A percentile compares a stretch with the other conserved stretches of the same genome.
phyloP scores from a whole-genome alignment of 1,284 basidiomycete species.

The Taiwanofungus camphoratus region DNA sequence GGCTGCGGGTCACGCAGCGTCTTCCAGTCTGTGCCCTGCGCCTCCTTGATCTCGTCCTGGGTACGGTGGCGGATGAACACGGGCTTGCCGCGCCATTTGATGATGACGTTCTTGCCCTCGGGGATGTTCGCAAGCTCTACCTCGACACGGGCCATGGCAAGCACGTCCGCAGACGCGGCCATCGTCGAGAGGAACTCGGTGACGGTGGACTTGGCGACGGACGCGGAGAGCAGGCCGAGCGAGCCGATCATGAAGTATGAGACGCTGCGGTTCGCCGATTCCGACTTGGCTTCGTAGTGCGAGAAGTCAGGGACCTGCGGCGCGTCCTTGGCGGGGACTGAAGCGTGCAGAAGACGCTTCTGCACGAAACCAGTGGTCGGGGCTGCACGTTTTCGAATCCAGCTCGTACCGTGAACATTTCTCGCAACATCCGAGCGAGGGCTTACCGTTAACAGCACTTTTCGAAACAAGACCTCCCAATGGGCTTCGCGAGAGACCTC shows the following conservation, averaged over 20 bases:
- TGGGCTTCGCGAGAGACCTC: constrained; percentile 45
- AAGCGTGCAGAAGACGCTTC: constrained; percentile 72
- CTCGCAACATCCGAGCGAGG: not conserved
- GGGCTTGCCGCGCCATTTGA: constrained; percentile 99
- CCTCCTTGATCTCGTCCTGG: constrained; percentile 89
- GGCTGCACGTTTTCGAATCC: no score
- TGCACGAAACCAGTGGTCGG: constrained; percentile 50
- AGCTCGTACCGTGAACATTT: no score
- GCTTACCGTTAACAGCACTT: constrained; percentile 68
- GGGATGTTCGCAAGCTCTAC: constrained; percentile 89
- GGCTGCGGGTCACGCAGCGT: constrained; percentile 87
- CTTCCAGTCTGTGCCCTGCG: constrained; percentile 82
- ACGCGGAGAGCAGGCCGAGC: constrained; percentile 90
- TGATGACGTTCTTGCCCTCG: constrained; percentile 96
- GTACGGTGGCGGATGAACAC: constrained; percentile 99
- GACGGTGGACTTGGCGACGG: constrained; percentile 90
- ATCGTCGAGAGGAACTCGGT: constrained; percentile 95
- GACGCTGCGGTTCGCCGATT: constrained; percentile 74
- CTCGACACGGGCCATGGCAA: constrained; percentile 98
- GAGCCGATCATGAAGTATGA: constrained; percentile 98
- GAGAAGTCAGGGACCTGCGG: constrained; percentile 87
- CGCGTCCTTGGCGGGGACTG: constrained; percentile 55
- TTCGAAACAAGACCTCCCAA: constrained; percentile 56
- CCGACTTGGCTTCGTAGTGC: constrained; percentile 72
- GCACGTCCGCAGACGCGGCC: constrained; percentile 95